Percentiles rank a stretch among this genome's conserved stretches.
Conservation (phyloP, 1,139 yeast genomes). For the Saccharomyces hybrid region DNA sequence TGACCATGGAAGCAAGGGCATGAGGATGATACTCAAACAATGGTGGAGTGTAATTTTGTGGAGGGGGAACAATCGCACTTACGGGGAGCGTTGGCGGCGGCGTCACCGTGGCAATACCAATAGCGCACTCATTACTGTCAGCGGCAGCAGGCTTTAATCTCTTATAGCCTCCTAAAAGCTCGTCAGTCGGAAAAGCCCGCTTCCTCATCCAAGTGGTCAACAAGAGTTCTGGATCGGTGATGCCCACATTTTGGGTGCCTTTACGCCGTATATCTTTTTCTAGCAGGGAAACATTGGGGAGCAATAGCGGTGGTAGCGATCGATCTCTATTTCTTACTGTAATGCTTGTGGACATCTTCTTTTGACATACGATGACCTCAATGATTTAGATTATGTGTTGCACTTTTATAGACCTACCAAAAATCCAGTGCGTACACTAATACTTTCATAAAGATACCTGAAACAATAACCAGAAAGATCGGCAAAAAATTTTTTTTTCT, state of each 20-base stretch:
- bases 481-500: background rate
- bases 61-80: conserved; percentile 8
- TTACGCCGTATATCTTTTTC: background rate
- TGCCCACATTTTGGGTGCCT: conserved; percentile 3
- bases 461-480: background rate
- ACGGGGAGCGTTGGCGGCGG: conserved; percentile 14
- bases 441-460: background rate
- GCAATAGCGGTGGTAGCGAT: conserved; percentile 26
- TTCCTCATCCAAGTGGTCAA: background rate
- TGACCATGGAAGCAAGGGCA: background rate
- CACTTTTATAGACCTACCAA: background rate
- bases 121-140: background rate
- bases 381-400: background rate
- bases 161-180: conserved; percentile 1
- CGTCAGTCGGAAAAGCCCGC: background rate
- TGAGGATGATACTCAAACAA: background rate
- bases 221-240: conserved; percentile 1
- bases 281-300: conserved; percentile 19
- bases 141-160: conserved; percentile 1
- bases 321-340: conserved; percentile 23
- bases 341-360: conserved; percentile 18
- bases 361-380: background rate
- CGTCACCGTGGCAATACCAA: conserved; percentile 7
- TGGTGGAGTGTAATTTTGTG: conserved; percentile 3
- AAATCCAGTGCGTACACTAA: background rate